phyloP scores from a whole-genome alignment of 192 early-diverging fungal species.

The Podila epigama region DNA sequence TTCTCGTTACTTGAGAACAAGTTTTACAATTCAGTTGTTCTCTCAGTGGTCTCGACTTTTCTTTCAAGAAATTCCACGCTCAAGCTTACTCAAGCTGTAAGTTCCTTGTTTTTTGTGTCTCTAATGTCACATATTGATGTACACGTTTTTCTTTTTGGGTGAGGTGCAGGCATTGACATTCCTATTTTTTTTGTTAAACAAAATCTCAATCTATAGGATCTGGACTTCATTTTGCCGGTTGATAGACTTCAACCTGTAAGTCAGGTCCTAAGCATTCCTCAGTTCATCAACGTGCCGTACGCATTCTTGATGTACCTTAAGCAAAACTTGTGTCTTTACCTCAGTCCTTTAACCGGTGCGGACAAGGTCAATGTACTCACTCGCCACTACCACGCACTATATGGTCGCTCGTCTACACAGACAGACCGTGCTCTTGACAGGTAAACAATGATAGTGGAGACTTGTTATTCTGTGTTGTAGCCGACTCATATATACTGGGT shows the following conservation, averaged over 20 bases:
- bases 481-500: no score
- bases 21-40: constrained; percentile 66
- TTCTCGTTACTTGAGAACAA: constrained; percentile 69
- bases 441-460: constrained; percentile 1
- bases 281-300: constrained; percentile 59
- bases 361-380: constrained; percentile 50
- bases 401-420: constrained; percentile 20
- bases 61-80: constrained; percentile 72
- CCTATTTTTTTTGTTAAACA: no score
- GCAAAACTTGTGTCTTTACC: constrained; percentile 63
- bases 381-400: constrained; percentile 51
- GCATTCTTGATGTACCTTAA: constrained; percentile 70
- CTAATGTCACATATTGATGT: not conserved
- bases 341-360: constrained; percentile 47
- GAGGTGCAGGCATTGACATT: no score
- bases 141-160: no score
- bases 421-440: constrained; percentile 22
- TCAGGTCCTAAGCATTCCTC: constrained; percentile 58
- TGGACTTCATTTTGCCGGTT: constrained; percentile 80
- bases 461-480: not conserved
- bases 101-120: not conserved
- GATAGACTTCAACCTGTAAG: constrained; percentile 52
- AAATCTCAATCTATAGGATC: no score
- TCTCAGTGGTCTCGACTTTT: constrained; percentile 67
- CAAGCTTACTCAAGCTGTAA: constrained; percentile 68